These are phyloP conservation scores for Sicyos edulis DNA, from an alignment of 306 rosid species.

Conservation along the genomic window DNA sequence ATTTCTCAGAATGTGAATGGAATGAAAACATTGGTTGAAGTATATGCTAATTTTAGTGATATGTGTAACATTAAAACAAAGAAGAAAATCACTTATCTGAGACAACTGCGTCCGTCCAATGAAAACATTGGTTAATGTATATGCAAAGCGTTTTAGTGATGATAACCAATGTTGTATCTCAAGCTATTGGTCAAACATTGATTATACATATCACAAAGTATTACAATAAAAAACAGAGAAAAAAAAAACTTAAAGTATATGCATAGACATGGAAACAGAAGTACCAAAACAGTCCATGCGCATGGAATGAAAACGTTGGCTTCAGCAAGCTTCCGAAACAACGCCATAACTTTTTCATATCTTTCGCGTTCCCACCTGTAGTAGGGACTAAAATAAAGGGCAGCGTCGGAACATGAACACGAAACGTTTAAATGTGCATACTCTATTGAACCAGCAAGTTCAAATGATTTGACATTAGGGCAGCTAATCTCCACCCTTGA, in stretches of 20 bases:
- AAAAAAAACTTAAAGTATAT: neutral
- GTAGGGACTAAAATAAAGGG: constrained; percentile 6
- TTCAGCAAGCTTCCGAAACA: constrained; percentile 9
- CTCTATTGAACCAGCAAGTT: neutral
- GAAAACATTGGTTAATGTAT: too few relatives aligned
- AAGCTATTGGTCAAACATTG: too few relatives aligned
- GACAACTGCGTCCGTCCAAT: too few relatives aligned
- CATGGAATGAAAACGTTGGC: constrained; percentile 13
- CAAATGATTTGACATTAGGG: constrained; percentile 5
- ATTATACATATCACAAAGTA: neutral
- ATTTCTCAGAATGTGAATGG: neutral
- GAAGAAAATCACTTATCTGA: too few relatives aligned
- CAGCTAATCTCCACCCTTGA: constrained; percentile 11
- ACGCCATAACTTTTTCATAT: constrained; percentile 1
- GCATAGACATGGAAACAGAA: neutral
- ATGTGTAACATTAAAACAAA: too few relatives aligned
- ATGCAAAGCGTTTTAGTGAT: too few relatives aligned
- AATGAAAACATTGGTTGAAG: too few relatives aligned
- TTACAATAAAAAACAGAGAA: neutral
- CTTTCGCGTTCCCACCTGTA: neutral
- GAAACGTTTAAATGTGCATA: neutral
- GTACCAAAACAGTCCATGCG: constrained; percentile 18
- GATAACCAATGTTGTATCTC: too few relatives aligned
- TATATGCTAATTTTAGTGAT: too few relatives aligned
- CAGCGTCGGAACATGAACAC: neutral